Evolutionary conservation across 441 rosid species (phyloP), one percentile per base, ranked within the genome.

Genomic region (Mallotus repandus): DNA sequence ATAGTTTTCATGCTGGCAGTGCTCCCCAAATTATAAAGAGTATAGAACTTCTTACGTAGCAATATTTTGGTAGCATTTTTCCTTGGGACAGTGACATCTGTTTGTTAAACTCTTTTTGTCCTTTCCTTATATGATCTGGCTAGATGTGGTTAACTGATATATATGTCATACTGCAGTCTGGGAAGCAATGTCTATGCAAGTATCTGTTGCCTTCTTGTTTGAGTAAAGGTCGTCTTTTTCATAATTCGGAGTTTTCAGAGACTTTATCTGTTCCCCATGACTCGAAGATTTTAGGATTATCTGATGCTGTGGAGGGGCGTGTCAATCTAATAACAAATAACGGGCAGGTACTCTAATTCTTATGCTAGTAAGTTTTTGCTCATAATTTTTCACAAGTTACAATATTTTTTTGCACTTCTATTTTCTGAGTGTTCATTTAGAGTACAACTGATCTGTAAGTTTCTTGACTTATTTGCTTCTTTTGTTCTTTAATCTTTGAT

Each of bases 271-370:
- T 75, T 85, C 84, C 88, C 64, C 82, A 75, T 48, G 91, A 90
- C 74, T 69, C 84, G 67, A 96, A 87, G 82, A 86, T 91, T 74
- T 71, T 90, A 59, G 97, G 98, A 74, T 75, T 96, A 75, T 83
- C 94, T 73, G 98, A 94, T 88, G 93, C 95, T 41, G 96, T 92
- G 74, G 91, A 86, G 84, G 96, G 90, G 61, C 95, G 89, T 77
- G 79, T 96, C 76, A 94, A 92, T 84, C 81, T 96, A 62, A 80
- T 90, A 72, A 78, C 89, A 56, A 92, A 84, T 76, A 87, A 83
- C 81, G 93, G 97, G 64, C 86, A 91, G 97, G 99, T 96, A 86
- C 59, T 41, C 55, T 69, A 79, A 29, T 22, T 49, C 71, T n/a
- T 55, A 50, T 50, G 7, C 35, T 22, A 61, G 35, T 43, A 14